phyloP scores from a whole-genome alignment of 2,329 filamentous ascomycete genomes.

The Penicillium sp. region DNA sequence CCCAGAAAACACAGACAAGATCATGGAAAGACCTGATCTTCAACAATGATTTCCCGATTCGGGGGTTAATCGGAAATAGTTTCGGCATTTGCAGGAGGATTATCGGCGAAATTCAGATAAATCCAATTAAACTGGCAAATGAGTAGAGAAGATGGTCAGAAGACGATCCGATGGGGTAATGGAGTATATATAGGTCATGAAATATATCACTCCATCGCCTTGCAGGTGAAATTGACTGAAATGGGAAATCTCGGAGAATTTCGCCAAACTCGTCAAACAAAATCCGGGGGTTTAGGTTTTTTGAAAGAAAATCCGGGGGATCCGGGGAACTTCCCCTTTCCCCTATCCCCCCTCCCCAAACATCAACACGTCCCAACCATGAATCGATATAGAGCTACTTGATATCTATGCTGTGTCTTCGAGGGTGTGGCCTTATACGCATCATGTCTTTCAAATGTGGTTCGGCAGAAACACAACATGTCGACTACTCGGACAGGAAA shows the following conservation, averaged over 20 bases:
- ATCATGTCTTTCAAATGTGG: constrained; percentile 5
- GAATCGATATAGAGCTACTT: background rate
- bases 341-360: background rate
- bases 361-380: background rate
- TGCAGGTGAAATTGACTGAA: background rate
- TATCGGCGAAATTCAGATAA: constrained; percentile 20
- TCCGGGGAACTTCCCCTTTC: background rate
- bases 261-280: constrained; percentile 14
- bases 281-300: constrained; percentile 6
- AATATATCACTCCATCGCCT: too few relatives aligned
- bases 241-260: constrained; percentile 23
- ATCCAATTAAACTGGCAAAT: background rate
- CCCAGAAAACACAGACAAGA: background rate
- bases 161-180: background rate
- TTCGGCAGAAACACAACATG: constrained; percentile 22
- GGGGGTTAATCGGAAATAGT: constrained; percentile 17
- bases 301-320: constrained; percentile 3
- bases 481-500: constrained; percentile 8
- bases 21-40: background rate
- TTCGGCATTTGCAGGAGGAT: constrained; percentile 18
- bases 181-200: background rate
- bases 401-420: background rate
- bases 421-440: background rate
- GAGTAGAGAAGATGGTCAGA: too few relatives aligned
- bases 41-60: constrained; percentile 1